phyloP scores from a whole-genome alignment of 148 eudicot species.

The Chenopodium album region DNA sequence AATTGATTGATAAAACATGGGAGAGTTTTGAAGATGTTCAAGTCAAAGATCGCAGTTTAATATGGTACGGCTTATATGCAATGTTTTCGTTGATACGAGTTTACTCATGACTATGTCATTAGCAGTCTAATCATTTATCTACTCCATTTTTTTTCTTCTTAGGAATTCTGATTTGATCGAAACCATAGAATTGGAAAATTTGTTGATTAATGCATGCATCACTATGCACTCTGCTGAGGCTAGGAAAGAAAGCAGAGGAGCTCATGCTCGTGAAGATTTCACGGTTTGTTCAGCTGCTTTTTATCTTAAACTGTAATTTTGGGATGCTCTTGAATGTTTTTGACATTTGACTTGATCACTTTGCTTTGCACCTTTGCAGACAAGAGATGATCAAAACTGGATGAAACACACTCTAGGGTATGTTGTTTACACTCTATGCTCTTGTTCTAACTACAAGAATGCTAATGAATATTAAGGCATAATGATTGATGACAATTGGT shows the following conservation, averaged over 20 bases:
- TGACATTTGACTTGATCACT: constrained; percentile 18
- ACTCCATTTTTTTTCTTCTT: constrained; percentile 5
- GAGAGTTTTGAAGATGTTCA: constrained; percentile 93
- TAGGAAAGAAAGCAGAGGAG: constrained; percentile 97
- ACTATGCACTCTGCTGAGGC: constrained; percentile 99
- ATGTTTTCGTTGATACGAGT: neutral
- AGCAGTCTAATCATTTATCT: no score
- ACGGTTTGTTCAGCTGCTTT: constrained; percentile 46
- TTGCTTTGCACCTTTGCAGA: constrained; percentile 42
- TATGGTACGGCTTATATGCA: constrained; percentile 54
- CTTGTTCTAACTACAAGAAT: neutral
- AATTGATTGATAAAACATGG: constrained; percentile 85
- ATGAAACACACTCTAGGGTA: constrained; percentile 96
- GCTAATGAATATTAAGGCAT: neutral
- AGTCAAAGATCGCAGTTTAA: constrained; percentile 82
- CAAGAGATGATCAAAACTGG: constrained; percentile 89
- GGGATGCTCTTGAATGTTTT: neutral
- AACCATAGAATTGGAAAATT: constrained; percentile 92
- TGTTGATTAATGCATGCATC: constrained; percentile 89
- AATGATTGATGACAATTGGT: neutral
- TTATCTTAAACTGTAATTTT: neutral
- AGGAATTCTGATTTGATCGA: constrained; percentile 98
- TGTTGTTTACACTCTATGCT: constrained; percentile 5
- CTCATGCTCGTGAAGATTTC: constrained; percentile 93
- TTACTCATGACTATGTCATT: no score